phyloP scores from a whole-genome alignment of 2,329 filamentous ascomycete genomes.

The Neophaeococcomyces aloes region DNA sequence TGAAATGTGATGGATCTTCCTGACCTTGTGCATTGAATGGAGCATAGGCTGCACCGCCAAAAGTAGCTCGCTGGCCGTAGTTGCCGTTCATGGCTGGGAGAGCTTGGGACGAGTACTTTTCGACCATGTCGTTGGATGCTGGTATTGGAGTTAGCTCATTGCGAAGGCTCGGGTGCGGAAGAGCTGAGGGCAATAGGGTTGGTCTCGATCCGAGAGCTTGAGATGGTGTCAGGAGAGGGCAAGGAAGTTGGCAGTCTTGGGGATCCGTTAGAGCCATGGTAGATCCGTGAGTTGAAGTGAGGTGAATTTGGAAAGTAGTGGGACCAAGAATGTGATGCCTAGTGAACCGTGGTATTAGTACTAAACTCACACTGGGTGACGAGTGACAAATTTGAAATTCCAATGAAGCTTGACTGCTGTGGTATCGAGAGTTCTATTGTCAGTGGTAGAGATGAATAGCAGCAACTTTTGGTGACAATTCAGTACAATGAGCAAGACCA shows the following conservation, averaged over 20 bases:
- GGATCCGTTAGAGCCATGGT: too few species aligned
- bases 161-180: too few species aligned
- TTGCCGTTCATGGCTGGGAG: slow-evolving; percentile 13
- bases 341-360: too few species aligned
- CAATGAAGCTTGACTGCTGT: background rate
- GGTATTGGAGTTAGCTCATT: background rate
- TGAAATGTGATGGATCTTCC: too few species aligned
- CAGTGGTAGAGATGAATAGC: slow-evolving; percentile 7
- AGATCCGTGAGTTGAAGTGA: too few species aligned
- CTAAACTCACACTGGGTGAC: too few species aligned
- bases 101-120: slow-evolving; percentile 14
- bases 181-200: too few species aligned
- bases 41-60: background rate
- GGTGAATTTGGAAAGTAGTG: too few species aligned
- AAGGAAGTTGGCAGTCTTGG: too few species aligned
- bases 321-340: too few species aligned
- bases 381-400: background rate
- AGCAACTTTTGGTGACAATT: slow-evolving; percentile 16
- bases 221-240: too few species aligned
- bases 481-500: slow-evolving; percentile 22
- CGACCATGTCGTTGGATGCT: slow-evolving; percentile 12
- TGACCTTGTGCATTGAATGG: background rate
- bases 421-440: background rate
- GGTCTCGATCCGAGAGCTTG: too few species aligned
- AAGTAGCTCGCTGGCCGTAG: slow-evolving; percentile 8